Evolutionary conservation across 805 yeast species (phyloP).

Genomic region (Allodekkera sacchari): DNA sequence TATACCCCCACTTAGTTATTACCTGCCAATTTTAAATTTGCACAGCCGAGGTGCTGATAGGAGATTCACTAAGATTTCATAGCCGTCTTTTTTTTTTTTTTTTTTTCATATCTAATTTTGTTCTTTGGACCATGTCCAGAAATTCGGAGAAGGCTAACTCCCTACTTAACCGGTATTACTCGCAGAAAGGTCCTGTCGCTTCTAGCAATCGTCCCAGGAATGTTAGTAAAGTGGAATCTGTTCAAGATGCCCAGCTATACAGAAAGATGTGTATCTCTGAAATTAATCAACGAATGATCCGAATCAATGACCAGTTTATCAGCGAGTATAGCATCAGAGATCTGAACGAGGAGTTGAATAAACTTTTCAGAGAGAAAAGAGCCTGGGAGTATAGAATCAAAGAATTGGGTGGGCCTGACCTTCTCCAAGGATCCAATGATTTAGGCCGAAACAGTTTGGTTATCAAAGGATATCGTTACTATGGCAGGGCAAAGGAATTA

Average conservation of each 20-base stretch:
- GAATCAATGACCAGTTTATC: conserved; percentile 52
- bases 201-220: conserved; percentile 45
- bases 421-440: conserved; percentile 14
- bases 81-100: too few relatives aligned
- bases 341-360: conserved; percentile 66
- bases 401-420: conserved; percentile 69
- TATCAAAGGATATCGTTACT: conserved; percentile 58
- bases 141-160: conserved; percentile 73
- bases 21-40: too few relatives aligned
- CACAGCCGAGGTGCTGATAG: too few relatives aligned
- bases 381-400: conserved; percentile 75
- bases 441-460: conserved; percentile 1
- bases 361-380: conserved; percentile 53
- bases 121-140: conserved; percentile 47
- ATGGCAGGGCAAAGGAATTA: conserved; percentile 75
- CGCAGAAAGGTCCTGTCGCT: conserved; percentile 40
- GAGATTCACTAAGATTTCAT: too few relatives aligned
- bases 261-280: conserved; percentile 54
- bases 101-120: too few relatives aligned
- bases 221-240: conserved; percentile 40
- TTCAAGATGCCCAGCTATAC: conserved; percentile 68
- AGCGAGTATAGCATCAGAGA: conserved; percentile 62
- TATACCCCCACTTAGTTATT: too few relatives aligned
- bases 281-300: conserved; percentile 49
- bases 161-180: conserved; percentile 56